These are phyloP conservation scores for Globisporangium abappressorium DNA, from an alignment of 352 stramenopile genomes.

Conservation along the genomic window DNA sequence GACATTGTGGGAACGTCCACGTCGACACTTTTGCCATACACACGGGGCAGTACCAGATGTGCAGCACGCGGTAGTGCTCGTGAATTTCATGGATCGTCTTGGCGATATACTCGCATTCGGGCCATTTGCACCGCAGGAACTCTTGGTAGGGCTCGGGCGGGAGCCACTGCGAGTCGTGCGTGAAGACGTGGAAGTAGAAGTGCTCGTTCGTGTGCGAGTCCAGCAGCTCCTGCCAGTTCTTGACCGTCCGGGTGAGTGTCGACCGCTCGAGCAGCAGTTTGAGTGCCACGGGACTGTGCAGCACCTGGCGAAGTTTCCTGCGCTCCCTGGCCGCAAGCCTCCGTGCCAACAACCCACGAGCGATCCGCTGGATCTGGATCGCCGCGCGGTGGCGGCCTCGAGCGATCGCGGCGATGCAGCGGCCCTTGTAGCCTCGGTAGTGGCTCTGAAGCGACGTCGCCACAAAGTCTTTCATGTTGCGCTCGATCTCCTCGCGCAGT, in stretches of 20 bases:
- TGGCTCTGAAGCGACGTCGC: conserved; percentile 63
- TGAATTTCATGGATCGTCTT: conserved; percentile 74
- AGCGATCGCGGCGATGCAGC: conserved; percentile 29
- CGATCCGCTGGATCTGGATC: conserved; percentile 55
- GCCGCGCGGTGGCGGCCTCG: conserved; percentile 42
- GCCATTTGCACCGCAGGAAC: conserved; percentile 68
- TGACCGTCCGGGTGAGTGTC: conserved; percentile 54
- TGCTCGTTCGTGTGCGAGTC: conserved; percentile 84
- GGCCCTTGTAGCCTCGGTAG: conserved; percentile 61
- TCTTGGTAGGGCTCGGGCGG: conserved; percentile 59
- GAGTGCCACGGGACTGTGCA: conserved; percentile 62
- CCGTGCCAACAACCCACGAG: conserved; percentile 50
- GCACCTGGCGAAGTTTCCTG: conserved; percentile 52
- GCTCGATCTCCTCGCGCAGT: conserved; percentile 64
- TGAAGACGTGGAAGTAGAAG: conserved; percentile 83
- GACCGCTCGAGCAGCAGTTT: conserved; percentile 69
- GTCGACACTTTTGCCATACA: conserved; percentile 65
- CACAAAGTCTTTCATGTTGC: conserved; percentile 75
- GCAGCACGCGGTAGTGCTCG: conserved; percentile 58
- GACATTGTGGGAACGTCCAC: conserved; percentile 62
- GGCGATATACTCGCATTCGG: conserved; percentile 47
- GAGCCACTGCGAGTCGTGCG: conserved; percentile 76
- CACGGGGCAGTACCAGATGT: conserved; percentile 80
- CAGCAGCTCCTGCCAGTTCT: conserved; percentile 73
- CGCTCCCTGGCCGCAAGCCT: conserved; percentile 39